phyloP scores from a whole-genome alignment of 2,329 filamentous ascomycete genomes.

The Orbilia quercus region DNA sequence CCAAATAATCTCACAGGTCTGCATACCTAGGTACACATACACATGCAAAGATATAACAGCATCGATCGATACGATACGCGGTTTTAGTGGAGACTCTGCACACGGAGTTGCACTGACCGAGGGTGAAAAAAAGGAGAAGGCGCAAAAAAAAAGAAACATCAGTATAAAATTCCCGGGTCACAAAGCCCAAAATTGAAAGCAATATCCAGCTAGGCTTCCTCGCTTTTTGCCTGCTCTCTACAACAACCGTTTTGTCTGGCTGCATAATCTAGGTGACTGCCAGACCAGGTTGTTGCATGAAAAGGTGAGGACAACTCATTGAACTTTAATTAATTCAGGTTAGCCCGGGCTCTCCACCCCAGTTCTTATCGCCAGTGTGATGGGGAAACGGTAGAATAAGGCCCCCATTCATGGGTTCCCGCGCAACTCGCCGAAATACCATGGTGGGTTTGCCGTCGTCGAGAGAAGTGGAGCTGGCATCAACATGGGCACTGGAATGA shows the following conservation, averaged over 20 bases:
- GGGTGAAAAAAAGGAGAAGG: conserved; percentile 12
- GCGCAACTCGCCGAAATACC: conserved; percentile 56
- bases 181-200: conserved; percentile 20
- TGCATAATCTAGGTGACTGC: conserved; percentile 54
- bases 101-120: not conserved
- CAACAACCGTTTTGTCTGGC: conserved; percentile 44
- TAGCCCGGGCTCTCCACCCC: conserved; percentile 45
- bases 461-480: conserved; percentile 43
- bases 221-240: conserved; percentile 15
- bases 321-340: conserved; percentile 56
- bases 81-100: not conserved
- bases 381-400: conserved; percentile 27
- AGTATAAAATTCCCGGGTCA: conserved; percentile 17
- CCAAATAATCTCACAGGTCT: conserved; percentile 7
- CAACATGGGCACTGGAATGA: conserved; percentile 51
- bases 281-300: conserved; percentile 54
- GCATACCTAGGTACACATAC: not conserved
- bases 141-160: conserved; percentile 17
- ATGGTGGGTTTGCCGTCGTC: conserved; percentile 48
- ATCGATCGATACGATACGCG: conserved; percentile 19
- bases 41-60: not conserved
- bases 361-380: conserved; percentile 37
- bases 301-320: conserved; percentile 47
- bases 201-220: conserved; percentile 12
- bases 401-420: conserved; percentile 42